Evolutionary conservation across 1,284 basidiomycete genomes (phyloP), one percentile per base, ranked within the genome.

Genomic region (Trametes sp.): DNA sequence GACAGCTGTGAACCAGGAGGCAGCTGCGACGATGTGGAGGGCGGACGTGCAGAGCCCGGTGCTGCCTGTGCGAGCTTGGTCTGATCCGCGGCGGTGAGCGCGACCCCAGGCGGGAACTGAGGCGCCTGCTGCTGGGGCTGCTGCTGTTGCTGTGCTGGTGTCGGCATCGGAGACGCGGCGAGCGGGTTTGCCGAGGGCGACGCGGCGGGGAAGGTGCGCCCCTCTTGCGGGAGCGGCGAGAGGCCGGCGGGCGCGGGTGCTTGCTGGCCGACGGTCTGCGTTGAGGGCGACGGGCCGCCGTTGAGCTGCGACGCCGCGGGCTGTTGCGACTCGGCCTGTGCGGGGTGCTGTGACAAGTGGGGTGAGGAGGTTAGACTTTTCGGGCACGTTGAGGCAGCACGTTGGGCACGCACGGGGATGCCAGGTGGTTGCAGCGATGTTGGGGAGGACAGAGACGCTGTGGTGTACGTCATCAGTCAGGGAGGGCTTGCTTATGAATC

Each of bases 81-180:
- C 51, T 56, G 59, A 29, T 64, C 84, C 19, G 73, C 69, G 64
- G 75, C 78, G 14, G 80, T 77, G 4, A 82, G 78, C 70, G 88
- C 89, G 65, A 91, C 87, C 16, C 90, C 90, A 38, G 90, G 88
- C 60, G 90, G 89, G 74, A 86, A 89, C 61, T 87, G 84, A 1
- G 82, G 84, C 57, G 26, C 23, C 35, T 76, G 72, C 59, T 81
- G 81, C 36, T 48, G 50, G 23, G 38, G 55, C 42, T 33, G 41
- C 2, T 4, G 41, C 21, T 68, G 69, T 36, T 76, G 72, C 59
- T 81, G 81, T 44, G 68, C 63, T 45, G 64, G 54, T 11, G 51
- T 72, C 28, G 70, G 69, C 55, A 75, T 66, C 23, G 77, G 71
- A 24, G 76, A 71, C 49, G 67, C 59, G 13, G 69, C 64, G 28